phyloP scores from a whole-genome alignment of 352 stramenopile genomes.

The Phytophthora colocasiae region DNA sequence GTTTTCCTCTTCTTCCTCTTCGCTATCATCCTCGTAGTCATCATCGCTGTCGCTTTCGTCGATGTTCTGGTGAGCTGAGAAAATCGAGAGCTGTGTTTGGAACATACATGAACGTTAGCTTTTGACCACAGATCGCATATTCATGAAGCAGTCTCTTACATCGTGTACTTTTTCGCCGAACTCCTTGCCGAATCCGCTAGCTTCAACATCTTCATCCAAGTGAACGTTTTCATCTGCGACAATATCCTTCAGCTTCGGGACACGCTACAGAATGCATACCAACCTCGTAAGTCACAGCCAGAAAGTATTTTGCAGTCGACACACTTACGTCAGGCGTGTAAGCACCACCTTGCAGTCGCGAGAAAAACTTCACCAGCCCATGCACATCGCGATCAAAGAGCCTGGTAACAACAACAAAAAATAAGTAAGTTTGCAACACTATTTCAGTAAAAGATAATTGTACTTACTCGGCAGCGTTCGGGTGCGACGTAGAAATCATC shows the following conservation, averaged over 20 bases:
- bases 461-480: slow-evolving; percentile 96
- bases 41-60: slow-evolving; percentile 49
- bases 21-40: slow-evolving; percentile 57
- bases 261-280: slow-evolving; percentile 38
- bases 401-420: slow-evolving; percentile 30
- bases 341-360: slow-evolving; percentile 77
- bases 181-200: slow-evolving; percentile 84
- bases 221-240: slow-evolving; percentile 64
- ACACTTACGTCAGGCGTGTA: slow-evolving; percentile 88
- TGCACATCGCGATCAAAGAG: slow-evolving; percentile 96
- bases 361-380: slow-evolving; percentile 97
- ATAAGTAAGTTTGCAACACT: slow-evolving; percentile 14
- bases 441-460: neutral
- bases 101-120: slow-evolving; percentile 15
- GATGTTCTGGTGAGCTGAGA: slow-evolving; percentile 69
- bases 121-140: neutral
- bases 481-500: slow-evolving; percentile 99
- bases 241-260: slow-evolving; percentile 73
- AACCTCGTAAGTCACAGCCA: no score
- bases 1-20: slow-evolving; percentile 42
- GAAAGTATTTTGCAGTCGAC: no score
- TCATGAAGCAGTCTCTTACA: slow-evolving; percentile 37
- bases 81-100: slow-evolving; percentile 76
- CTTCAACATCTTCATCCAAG: slow-evolving; percentile 76
- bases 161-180: slow-evolving; percentile 76